These are phyloP conservation scores for Chlamydomonas sp. DNA, from an alignment of 139 green algal species.

Conservation along the genomic window DNA sequence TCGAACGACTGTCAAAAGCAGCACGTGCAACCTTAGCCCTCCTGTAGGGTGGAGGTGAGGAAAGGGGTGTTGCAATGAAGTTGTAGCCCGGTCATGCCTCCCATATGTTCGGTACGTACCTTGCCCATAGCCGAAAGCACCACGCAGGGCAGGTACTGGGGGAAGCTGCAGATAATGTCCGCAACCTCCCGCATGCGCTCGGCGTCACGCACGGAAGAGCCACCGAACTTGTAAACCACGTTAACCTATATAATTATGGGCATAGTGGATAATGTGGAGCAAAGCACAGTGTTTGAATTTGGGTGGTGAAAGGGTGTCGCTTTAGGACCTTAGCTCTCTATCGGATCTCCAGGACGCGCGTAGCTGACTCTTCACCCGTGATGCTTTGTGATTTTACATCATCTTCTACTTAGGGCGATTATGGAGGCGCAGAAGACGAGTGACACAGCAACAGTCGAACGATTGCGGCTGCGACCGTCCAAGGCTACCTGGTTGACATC, in stretches of 20 bases:
- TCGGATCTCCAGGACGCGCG: background rate
- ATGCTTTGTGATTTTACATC: no score
- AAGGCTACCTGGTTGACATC: slow-evolving; percentile 35
- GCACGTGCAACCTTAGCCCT: no score
- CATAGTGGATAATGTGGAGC: background rate
- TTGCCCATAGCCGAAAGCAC: slow-evolving; percentile 99
- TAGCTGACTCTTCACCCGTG: no score
- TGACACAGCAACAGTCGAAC: background rate
- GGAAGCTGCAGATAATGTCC: slow-evolving; percentile 92
- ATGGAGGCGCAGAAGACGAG: background rate
- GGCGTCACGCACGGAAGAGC: slow-evolving; percentile 91
- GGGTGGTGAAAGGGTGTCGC: background rate
- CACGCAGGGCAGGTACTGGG: slow-evolving; percentile 86
- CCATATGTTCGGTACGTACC: slow-evolving; percentile 44
- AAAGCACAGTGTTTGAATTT: background rate
- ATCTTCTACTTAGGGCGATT: no score
- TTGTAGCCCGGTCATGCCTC: no score
- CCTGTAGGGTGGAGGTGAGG: no score
- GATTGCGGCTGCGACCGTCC: background rate
- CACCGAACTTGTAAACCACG: slow-evolving; percentile 98
- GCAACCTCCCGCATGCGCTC: slow-evolving; percentile 94
- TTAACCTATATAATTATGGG: slow-evolving; percentile 58
- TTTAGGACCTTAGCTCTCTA: background rate
- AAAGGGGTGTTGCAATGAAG: no score
- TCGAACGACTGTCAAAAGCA: no score